Evolutionary conservation across 441 rosid genomes (phyloP).

Genomic region (Pelargonium fulgidum): DNA sequence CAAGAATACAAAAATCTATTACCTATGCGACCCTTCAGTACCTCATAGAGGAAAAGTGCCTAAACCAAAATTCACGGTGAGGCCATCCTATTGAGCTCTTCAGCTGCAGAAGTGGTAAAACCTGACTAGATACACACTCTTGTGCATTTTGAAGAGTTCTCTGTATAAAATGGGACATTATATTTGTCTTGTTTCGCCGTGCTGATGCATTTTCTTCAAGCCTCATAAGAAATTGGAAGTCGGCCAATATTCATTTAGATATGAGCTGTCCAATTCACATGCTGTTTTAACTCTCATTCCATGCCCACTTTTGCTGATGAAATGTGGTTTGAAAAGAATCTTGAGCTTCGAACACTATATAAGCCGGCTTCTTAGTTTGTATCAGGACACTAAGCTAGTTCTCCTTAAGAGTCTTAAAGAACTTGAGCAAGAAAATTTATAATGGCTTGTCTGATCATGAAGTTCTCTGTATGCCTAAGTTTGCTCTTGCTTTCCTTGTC

Average conservation of each 20-base stretch:
- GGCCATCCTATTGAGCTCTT: background rate
- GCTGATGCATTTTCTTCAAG: background rate
- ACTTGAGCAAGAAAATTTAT: background rate
- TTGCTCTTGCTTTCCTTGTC: background rate
- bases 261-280: background rate
- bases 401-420: background rate
- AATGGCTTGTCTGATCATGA: background rate
- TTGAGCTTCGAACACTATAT: background rate
- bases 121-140: background rate
- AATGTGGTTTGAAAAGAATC: background rate
- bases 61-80: background rate
- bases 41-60: background rate
- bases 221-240: background rate
- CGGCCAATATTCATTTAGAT: background rate
- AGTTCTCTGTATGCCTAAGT: background rate
- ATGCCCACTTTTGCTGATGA: background rate
- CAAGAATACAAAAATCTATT: background rate
- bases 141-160: background rate
- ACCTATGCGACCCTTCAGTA: background rate
- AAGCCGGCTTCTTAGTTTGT: background rate
- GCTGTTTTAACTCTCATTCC: background rate
- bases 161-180: background rate
- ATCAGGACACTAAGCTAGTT: background rate
- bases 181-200: background rate
- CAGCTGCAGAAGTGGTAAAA: background rate